Evolutionary conservation across 2,329 filamentous ascomycete genomes (phyloP).

Genomic region (Cadophora gregata): DNA sequence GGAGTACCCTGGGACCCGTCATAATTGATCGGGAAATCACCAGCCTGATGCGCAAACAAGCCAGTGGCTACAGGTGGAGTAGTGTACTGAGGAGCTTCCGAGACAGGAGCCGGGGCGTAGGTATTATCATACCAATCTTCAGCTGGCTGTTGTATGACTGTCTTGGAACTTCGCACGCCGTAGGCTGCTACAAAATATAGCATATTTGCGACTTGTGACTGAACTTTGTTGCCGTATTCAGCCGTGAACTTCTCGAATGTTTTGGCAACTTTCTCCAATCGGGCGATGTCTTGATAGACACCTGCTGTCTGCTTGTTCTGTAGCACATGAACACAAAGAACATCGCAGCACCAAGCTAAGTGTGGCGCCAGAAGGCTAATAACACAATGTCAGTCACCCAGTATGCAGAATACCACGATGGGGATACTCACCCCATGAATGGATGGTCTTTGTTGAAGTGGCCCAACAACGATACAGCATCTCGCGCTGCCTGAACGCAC

Average conservation of each 20-base stretch:
- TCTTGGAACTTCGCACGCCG: background rate
- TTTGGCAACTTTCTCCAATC: slow-evolving; percentile 1
- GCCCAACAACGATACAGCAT: background rate
- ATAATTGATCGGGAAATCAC: background rate
- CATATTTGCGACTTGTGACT: slow-evolving; percentile 10
- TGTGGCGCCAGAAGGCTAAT: background rate
- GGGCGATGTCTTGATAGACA: slow-evolving; percentile 1
- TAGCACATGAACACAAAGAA: slow-evolving; percentile 12
- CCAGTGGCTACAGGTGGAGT: background rate
- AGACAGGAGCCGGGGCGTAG: background rate
- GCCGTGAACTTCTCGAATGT: background rate
- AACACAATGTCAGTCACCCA: background rate
- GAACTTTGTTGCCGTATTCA: background rate
- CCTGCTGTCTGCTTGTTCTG: slow-evolving; percentile 3
- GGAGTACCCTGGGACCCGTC: background rate
- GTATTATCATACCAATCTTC: background rate
- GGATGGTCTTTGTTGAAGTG: slow-evolving; percentile 10
- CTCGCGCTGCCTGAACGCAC: slow-evolving; percentile 11
- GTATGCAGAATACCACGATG: background rate
- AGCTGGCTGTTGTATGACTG: slow-evolving; percentile 5
- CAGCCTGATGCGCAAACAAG: background rate
- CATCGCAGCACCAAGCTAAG: slow-evolving; percentile 6
- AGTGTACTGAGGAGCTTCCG: background rate
- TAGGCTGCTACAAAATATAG: slow-evolving; percentile 13
- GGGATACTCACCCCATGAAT: background rate